Base-by-base conservation (phyloP, 1,284 basidiomycete genomes). In the Ganoderma sp. region DNA sequence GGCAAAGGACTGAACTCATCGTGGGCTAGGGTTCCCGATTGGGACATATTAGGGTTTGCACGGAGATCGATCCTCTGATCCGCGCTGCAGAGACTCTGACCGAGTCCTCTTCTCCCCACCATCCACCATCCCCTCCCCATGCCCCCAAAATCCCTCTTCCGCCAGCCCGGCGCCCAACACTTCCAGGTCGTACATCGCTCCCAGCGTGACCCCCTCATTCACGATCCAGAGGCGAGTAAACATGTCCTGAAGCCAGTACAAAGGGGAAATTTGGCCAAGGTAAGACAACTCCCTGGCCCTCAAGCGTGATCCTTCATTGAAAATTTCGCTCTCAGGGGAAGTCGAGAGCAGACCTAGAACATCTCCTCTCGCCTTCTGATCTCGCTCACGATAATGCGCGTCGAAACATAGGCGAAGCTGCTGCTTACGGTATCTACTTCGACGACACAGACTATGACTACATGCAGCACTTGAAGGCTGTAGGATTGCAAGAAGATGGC, bases 401-500 rank as follows among this genome's bases (percentile, higher is more conserved):
- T 66, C 73, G 81, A 25, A 89, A 88, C 68, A 81, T 90, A 69
- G 98, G 97, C 67, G 95, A 99, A 83, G 98, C 98, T 0, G 85
- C 94, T 4, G 78, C 89, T 32, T 98, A 99, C 79, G 97, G 96
- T 12, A 84, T 99, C 76, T 96, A 96, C 81, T 99, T 89, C 82
- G 97, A 99, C 81, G 97, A 99, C 77, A 94, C 95, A n/a, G 88
- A 95, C 67, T 99, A 99, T 83, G 95, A 99, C 80, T 99, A 99
- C 84, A 97, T 99, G 95, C 93, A 97, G 81, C 98, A 99, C 81
- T 85, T 99, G 45, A 90, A 93, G 28, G 77, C 87, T 0, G 88
- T 95, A 54, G 95, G 94, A 4, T 72, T 85, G 5, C 84, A 89
- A 70, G 90, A 91, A 76, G 93, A 92, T 52, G 92, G 91, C 4